phyloP scores from a whole-genome alignment of 73 alveolate species.

The Durusdinium trenchii region DNA sequence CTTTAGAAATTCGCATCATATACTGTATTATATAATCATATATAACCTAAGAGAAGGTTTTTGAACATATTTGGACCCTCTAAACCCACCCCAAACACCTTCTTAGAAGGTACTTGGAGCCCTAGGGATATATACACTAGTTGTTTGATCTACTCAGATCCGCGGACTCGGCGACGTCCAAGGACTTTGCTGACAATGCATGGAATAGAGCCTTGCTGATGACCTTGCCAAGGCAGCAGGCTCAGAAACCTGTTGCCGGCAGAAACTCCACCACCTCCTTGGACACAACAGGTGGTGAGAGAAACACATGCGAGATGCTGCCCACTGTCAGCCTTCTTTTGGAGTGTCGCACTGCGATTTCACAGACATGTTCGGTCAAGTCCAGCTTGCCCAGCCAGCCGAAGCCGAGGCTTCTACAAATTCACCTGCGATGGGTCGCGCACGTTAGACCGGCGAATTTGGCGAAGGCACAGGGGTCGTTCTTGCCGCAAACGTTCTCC shows the following conservation, averaged over 20 bases:
- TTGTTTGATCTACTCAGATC: no score
- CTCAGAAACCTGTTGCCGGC: neutral
- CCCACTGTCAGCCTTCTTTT: neutral
- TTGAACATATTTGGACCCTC: no score
- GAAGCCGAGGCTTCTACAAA: conserved; percentile 43
- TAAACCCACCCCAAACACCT: no score
- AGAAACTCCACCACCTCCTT: no score
- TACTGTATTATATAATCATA: no score
- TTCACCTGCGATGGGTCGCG: conserved; percentile 75
- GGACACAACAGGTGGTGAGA: no score
- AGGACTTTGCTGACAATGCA: conserved; percentile 85
- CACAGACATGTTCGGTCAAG: neutral
- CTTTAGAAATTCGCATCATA: no score
- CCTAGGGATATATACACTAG: no score
- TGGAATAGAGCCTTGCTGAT: conserved; percentile 75
- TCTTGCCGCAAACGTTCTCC: neutral
- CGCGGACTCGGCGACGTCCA: neutral
- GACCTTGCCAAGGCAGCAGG: conserved; percentile 74
- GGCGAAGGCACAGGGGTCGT: conserved; percentile 49
- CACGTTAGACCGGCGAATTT: conserved; percentile 56
- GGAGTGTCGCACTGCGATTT: neutral
- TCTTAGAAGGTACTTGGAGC: no score
- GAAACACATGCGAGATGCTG: no score
- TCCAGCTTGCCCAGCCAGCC: neutral
- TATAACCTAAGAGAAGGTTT: no score